Conservation (phyloP, 306 rosid species). For the Fagus crenata region DNA sequence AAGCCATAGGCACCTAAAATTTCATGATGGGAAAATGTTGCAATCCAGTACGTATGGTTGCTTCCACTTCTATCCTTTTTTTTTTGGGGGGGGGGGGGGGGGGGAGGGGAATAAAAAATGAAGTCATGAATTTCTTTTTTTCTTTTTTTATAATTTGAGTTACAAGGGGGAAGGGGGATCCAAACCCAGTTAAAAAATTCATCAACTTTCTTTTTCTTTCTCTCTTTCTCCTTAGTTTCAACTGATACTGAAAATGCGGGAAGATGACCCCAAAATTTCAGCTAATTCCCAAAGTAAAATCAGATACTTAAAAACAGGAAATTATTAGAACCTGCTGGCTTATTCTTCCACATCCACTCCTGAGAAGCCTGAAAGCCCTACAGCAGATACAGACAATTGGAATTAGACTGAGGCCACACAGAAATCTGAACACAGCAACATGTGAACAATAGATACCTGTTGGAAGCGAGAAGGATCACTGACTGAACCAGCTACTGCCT, state of each 20-base stretch:
- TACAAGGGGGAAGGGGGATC: too few species aligned
- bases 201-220: not conserved
- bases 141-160: too few species aligned
- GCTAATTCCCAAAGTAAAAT: not conserved
- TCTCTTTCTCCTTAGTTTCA: not conserved
- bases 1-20: not conserved
- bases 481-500: slow-evolving; percentile 34
- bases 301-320: slow-evolving; percentile 19
- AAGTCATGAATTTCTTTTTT: not conserved
- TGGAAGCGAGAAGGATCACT: slow-evolving; percentile 57
- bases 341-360: slow-evolving; percentile 86
- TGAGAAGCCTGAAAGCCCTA: slow-evolving; percentile 68
- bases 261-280: not conserved
- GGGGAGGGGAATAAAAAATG: too few species aligned
- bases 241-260: not conserved
- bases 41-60: not conserved
- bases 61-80: not conserved
- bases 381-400: slow-evolving; percentile 24
- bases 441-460: slow-evolving; percentile 36
- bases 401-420: slow-evolving; percentile 15
- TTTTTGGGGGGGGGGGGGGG: too few species aligned
- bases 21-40: not conserved
- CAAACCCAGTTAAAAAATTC: too few species aligned
- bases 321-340: slow-evolving; percentile 65
- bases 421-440: not conserved